Base-by-base conservation (phyloP, 1,284 basidiomycete species). In the Taiwanofungus camphoratus region DNA sequence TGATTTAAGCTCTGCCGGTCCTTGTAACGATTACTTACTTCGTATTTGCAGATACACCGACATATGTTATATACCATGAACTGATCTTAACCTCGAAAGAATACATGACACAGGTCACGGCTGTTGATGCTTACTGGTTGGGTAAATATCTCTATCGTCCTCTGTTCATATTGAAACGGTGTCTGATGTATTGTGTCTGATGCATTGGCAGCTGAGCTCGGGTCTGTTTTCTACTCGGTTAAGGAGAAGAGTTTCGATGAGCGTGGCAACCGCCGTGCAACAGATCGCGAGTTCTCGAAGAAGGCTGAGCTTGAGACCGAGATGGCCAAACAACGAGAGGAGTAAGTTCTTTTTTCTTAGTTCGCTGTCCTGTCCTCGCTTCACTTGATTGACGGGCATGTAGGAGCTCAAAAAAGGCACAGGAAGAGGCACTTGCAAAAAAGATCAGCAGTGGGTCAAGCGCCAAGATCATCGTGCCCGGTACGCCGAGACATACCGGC, bases 41-140 rank as follows among this genome's bases (percentile, higher is more conserved):
- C 42, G 20, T 27, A 22, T 50, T 22, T 34, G 4, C 56, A 92
- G 89, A 93, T 64, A 95, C 92, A 23, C 96, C 96, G 5, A 88
- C 93, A 36, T 98, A 96, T 62, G 89, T 98, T 27, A 82, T 99
- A 23, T 98, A 97, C 62, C 95, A 99, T 59, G 94, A 99, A 61
- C 76, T 95, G 37, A 93, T 96, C 48, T 71, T 95, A 53, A 96
- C 92, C 3, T 92, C 90, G 20, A 95, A 90, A 68, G 83, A 94
- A 68, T 95, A 97, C 66, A 95, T 96, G 92, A 94, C 92, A 16
- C 91, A 92, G 60, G 93, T 98, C 12, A 96, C 94, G 1, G 84
- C 93, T 0, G 88, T 97, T 43, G 92, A 97, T 59, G 84, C 93
- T 3, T 92, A 92, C 64, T 97, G 94, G 93, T 77, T 97, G 24